Evolutionary conservation across 352 stramenopile genomes (phyloP).

Genomic region (Globisporangium uncinulatum): DNA sequence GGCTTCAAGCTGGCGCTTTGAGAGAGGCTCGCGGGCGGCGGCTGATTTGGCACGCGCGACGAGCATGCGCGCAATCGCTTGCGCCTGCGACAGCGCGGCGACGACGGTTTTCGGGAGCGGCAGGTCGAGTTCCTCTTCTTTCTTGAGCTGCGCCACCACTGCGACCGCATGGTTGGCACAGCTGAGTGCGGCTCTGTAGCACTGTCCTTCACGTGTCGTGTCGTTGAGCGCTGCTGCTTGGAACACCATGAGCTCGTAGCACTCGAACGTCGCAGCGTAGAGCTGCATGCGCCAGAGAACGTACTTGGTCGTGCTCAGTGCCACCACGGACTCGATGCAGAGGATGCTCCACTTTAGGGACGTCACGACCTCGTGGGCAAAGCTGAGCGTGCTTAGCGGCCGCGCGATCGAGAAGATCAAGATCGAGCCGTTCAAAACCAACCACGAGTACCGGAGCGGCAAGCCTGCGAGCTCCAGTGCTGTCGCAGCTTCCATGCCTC

Average conservation of each 20-base stretch:
- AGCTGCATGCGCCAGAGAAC: constrained; percentile 62
- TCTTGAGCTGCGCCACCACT: constrained; percentile 39
- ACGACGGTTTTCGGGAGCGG: constrained; percentile 41
- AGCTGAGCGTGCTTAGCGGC: constrained; percentile 40
- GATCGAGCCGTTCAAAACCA: constrained; percentile 63
- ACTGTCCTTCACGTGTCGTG: constrained; percentile 2
- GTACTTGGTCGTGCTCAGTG: constrained; percentile 58
- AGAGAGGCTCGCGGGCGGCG: constrained; percentile 16
- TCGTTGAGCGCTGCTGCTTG: background rate
- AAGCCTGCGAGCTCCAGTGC: constrained; percentile 22
- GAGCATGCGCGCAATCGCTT: constrained; percentile 33
- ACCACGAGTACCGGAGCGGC: constrained; percentile 35
- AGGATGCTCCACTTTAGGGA: constrained; percentile 67
- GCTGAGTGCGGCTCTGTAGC: constrained; percentile 30
- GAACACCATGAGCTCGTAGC: constrained; percentile 51
- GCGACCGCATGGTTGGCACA: constrained; percentile 40
- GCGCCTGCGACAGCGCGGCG: constrained; percentile 28
- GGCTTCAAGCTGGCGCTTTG: constrained; percentile 25
- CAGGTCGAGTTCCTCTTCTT: constrained; percentile 73
- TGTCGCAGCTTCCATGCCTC: constrained; percentile 37
- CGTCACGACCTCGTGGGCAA: constrained; percentile 40
- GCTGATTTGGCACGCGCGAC: constrained; percentile 19
- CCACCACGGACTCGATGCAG: constrained; percentile 42
- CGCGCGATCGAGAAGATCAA: constrained; percentile 46
- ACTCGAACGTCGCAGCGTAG: constrained; percentile 41